These are phyloP conservation scores for Lachancea sp. DNA, from an alignment of 805 yeast species.

Conservation along the genomic window DNA sequence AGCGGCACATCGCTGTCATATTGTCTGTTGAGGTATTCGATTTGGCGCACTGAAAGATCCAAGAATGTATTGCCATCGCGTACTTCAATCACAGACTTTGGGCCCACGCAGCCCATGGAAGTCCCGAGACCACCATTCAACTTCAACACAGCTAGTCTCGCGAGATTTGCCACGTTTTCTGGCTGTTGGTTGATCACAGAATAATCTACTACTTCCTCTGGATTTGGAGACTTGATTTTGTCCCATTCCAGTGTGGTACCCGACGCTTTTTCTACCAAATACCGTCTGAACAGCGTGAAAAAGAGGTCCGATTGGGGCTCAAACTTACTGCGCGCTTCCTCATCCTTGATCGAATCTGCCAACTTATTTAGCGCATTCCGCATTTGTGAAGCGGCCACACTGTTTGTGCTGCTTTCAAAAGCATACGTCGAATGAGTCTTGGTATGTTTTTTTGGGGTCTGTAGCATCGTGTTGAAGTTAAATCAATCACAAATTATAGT, in stretches of 20 bases:
- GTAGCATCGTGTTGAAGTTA: slow-evolving; percentile 15
- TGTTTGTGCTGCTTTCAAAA: slow-evolving; percentile 89
- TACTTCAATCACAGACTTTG: slow-evolving; percentile 95
- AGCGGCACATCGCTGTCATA: slow-evolving; percentile 92
- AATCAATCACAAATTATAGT: too few species aligned
- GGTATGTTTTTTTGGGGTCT: slow-evolving; percentile 33
- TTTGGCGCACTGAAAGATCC: slow-evolving; percentile 93
- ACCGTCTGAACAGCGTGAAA: slow-evolving; percentile 88
- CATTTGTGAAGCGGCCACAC: slow-evolving; percentile 96
- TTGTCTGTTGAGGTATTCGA: slow-evolving; percentile 85
- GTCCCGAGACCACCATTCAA: slow-evolving; percentile 98
- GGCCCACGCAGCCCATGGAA: slow-evolving; percentile 99
- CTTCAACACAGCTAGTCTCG: slow-evolving; percentile 89
- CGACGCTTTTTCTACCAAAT: slow-evolving; percentile 80
- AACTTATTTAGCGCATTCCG: slow-evolving; percentile 87
- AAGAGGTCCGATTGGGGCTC: slow-evolving; percentile 93
- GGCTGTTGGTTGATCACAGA: slow-evolving; percentile 37
- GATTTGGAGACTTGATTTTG: slow-evolving; percentile 82
- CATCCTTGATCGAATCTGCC: slow-evolving; percentile 69
- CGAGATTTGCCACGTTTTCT: slow-evolving; percentile 41
- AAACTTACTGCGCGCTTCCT: slow-evolving; percentile 47
- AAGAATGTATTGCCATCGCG: slow-evolving; percentile 97
- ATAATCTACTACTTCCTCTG: slow-evolving; percentile 85
- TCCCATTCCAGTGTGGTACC: slow-evolving; percentile 90
- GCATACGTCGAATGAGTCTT: slow-evolving; percentile 49